Base-by-base conservation (phyloP, 257 asterid genomes). In the Solanum phureja region DNA sequence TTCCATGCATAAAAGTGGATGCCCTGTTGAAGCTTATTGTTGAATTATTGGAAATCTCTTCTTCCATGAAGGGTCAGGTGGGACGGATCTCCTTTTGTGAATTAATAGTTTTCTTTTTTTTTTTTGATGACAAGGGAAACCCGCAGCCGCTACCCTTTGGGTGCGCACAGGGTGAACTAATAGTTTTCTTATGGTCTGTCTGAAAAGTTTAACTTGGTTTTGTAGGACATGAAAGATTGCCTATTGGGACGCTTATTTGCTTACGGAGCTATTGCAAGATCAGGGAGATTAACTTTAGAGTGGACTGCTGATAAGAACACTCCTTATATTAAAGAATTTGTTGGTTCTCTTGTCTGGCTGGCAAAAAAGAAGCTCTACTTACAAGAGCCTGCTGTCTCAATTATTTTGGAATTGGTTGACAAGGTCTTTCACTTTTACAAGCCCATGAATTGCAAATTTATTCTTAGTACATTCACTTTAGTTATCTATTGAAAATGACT, bases 41-140 rank as follows among this genome's bases (percentile, higher is more conserved):
- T 86, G 87, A 89, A 86, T 93, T 95, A 92, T 91, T 97, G 94
- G 99, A 97, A 92, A 92, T 95, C 89, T 71, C 94, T 89, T 94
- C 99, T 89, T 94, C 98, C 89, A 94, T 96, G 99, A 96, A 94
- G 95, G 99, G 99, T 75, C 99, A 95, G 99, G 99, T 97, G 87
- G 89, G 98, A 91, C 69, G 74, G 71, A 42, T 87, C 64, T 6
- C 31, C 42, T 82, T 82, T 49, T 3, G 69, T 29, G 44, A 31
- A 31, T 3, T 31, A 3, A 18, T 18, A 18, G 27, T 4, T 46
- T 18, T 49, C 24, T 52, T 82, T n/a, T n/a, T n/a, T n/a, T n/a
- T n/a, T n/a, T 29, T 29, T 29, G 31, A 29, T 29, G 31, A 29
- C 31, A 29, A 29, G 31, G 31, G 31, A 29, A 29, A 29, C 31